phyloP scores from a whole-genome alignment of 495 filamentous ascomycete genomes.

The Aspergillus nidulans region DNA sequence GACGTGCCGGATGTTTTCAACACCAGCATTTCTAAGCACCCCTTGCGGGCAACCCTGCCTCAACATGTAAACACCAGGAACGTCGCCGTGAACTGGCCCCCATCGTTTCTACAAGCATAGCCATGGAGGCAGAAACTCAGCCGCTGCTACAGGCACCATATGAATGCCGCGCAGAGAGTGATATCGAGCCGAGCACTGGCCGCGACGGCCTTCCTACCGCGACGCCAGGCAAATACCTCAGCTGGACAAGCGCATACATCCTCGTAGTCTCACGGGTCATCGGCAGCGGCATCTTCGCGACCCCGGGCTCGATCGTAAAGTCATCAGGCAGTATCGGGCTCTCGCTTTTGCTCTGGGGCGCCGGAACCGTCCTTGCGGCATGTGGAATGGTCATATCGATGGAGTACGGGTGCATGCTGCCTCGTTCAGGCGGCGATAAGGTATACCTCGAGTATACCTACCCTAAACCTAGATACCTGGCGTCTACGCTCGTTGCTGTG shows the following conservation, averaged over 20 bases:
- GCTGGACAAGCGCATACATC: constrained; percentile 67
- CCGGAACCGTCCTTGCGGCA: constrained; percentile 55
- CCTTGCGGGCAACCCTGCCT: not conserved
- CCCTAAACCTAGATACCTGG: constrained; percentile 62
- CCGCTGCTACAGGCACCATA: constrained; percentile 23
- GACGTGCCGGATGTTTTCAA: constrained; percentile 25
- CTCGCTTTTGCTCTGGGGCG: constrained; percentile 58
- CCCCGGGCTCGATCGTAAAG: constrained; percentile 62
- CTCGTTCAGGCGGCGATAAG: constrained; percentile 65
- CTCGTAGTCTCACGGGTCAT: constrained; percentile 73
- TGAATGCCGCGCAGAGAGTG: not conserved
- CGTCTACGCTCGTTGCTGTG: constrained; percentile 61
- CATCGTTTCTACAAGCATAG: no score
- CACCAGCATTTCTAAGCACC: constrained; percentile 28
- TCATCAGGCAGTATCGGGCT: constrained; percentile 66
- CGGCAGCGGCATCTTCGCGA: constrained; percentile 72
- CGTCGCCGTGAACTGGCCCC: not conserved
- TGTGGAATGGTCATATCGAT: constrained; percentile 58
- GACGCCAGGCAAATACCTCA: constrained; percentile 33
- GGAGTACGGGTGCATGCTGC: constrained; percentile 71
- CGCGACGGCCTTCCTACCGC: not conserved
- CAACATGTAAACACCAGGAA: not conserved
- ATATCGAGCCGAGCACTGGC: not conserved
- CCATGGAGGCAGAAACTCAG: constrained; percentile 24
- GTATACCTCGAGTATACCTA: constrained; percentile 77